Evolutionary conservation across 2,329 filamentous ascomycete species (phyloP).

Genomic region (Huntiella omanensis): DNA sequence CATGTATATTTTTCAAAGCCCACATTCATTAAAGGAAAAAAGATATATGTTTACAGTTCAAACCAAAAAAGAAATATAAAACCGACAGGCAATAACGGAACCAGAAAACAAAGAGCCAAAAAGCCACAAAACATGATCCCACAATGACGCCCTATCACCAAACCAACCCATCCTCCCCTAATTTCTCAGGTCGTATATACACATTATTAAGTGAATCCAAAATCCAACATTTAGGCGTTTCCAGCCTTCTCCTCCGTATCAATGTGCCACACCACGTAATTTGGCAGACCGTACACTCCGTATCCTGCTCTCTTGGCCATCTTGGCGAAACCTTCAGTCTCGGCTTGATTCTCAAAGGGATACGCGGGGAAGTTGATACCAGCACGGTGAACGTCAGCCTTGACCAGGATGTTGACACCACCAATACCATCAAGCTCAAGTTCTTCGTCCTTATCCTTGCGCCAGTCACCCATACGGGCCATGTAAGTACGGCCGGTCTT

Average conservation of each 20-base stretch:
- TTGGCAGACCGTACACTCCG: conserved; percentile 76
- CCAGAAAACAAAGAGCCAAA: neutral
- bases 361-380: conserved; percentile 98
- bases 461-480: conserved; percentile 81
- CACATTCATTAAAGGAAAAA: too few relatives aligned
- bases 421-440: conserved; percentile 88
- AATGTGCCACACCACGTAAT: conserved; percentile 97
- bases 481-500: conserved; percentile 81
- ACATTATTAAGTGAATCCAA: neutral
- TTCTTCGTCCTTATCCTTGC: conserved; percentile 78
- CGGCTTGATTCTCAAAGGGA: conserved; percentile 94
- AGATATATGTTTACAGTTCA: neutral
- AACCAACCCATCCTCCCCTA: too few relatives aligned
- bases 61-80: neutral
- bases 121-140: neutral
- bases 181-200: too few relatives aligned
- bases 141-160: too few relatives aligned
- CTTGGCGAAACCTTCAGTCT: conserved; percentile 95
- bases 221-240: conserved; percentile 32
- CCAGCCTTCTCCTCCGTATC: conserved; percentile 90
- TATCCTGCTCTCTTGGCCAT: conserved; percentile 97
- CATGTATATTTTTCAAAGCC: too few relatives aligned
- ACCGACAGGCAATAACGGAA: neutral
- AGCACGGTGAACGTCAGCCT: conserved; percentile 90
- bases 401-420: conserved; percentile 92